Evolutionary conservation across 2,329 filamentous ascomycete genomes (phyloP).

Genomic region (Purpureocillium takamizusanense): DNA sequence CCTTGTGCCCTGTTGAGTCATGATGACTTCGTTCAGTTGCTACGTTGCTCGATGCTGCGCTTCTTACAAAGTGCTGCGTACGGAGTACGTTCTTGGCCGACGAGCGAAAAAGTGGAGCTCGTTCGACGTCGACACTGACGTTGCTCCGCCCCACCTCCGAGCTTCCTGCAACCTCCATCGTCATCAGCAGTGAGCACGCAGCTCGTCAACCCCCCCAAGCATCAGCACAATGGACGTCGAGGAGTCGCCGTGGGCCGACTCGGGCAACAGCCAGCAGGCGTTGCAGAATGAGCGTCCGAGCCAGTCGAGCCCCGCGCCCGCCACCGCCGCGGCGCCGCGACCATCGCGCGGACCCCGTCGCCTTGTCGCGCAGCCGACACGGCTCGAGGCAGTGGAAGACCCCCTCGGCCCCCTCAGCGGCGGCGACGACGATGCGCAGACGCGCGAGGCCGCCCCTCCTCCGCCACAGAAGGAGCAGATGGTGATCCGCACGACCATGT

Average conservation of each 20-base stretch:
- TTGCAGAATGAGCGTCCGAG: slow-evolving; percentile 22
- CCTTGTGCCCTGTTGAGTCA: too few relatives aligned
- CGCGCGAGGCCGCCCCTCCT: slow-evolving; percentile 38
- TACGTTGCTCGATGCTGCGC: too few relatives aligned
- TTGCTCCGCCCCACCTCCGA: background rate
- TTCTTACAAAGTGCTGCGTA: too few relatives aligned
- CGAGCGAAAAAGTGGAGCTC: too few relatives aligned
- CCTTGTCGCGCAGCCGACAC: slow-evolving; percentile 66
- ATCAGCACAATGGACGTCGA: slow-evolving; percentile 34
- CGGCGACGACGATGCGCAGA: slow-evolving; percentile 34
- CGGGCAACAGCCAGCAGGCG: slow-evolving; percentile 20
- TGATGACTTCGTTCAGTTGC: too few relatives aligned
- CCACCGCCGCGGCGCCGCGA: slow-evolving; percentile 24
- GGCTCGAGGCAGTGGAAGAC: slow-evolving; percentile 68
- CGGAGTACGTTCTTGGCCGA: too few relatives aligned
- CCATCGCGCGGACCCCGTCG: slow-evolving; percentile 46
- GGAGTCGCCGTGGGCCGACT: slow-evolving; percentile 46
- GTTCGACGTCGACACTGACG: too few relatives aligned
- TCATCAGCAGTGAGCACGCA: slow-evolving; percentile 5
- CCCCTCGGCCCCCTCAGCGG: slow-evolving; percentile 70
- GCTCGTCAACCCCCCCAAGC: background rate
- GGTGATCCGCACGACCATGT: slow-evolving; percentile 50
- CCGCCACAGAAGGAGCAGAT: slow-evolving; percentile 60
- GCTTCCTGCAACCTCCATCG: slow-evolving; percentile 1
- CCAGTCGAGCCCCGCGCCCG: slow-evolving; percentile 20